Percentiles rank a stretch among this genome's conserved stretches.
Evolutionary conservation across 768 basidiomycete genomes (phyloP).

Genomic region (Lentinula sp.): DNA sequence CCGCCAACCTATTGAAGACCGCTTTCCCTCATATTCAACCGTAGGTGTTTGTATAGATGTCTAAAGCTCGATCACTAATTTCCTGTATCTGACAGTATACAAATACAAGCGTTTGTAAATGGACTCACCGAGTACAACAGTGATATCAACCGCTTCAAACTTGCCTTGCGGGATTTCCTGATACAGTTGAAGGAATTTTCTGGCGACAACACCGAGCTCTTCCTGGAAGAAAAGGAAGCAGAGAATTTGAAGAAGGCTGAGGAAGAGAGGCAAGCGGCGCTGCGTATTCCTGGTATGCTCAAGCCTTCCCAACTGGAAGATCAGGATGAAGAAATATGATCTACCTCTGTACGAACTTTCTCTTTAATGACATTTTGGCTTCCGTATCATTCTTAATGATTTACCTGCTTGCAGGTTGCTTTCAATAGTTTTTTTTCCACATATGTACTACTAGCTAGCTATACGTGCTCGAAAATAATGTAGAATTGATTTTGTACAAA

Average conservation of each 20-base stretch:
- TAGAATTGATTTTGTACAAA: constrained; percentile 15
- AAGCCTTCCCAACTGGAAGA: constrained; percentile 94
- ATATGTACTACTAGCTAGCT: constrained; percentile 36
- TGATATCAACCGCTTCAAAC: constrained; percentile 88
- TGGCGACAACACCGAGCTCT: constrained; percentile 88
- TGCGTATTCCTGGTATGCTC: constrained; percentile 96
- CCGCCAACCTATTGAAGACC: constrained; percentile 74
- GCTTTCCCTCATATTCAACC: constrained; percentile 92
- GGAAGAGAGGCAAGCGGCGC: constrained; percentile 82
- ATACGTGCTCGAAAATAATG: constrained; percentile 28
- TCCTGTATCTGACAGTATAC: constrained; percentile 39
- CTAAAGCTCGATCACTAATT: constrained; percentile 4
- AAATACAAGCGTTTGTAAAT: constrained; percentile 65
- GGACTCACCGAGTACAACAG: constrained; percentile 67
- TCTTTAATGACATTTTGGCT: constrained; percentile 13
- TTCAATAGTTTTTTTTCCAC: constrained; percentile 17
- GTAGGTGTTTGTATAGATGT: constrained; percentile 33
- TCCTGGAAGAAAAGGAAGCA: constrained; percentile 89
- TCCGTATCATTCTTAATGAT: constrained; percentile 1
- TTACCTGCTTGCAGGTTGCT: constrained; percentile 21
- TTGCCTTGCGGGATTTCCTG: constrained; percentile 93
- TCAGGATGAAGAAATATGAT: constrained; percentile 82
- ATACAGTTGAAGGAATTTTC: constrained; percentile 98
- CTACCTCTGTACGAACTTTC: constrained; percentile 8
- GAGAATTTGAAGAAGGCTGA: constrained; percentile 74